These are phyloP conservation scores for Austropuccinia psidii DNA, from an alignment of 1,284 basidiomycete species.

Conservation along the genomic window DNA sequence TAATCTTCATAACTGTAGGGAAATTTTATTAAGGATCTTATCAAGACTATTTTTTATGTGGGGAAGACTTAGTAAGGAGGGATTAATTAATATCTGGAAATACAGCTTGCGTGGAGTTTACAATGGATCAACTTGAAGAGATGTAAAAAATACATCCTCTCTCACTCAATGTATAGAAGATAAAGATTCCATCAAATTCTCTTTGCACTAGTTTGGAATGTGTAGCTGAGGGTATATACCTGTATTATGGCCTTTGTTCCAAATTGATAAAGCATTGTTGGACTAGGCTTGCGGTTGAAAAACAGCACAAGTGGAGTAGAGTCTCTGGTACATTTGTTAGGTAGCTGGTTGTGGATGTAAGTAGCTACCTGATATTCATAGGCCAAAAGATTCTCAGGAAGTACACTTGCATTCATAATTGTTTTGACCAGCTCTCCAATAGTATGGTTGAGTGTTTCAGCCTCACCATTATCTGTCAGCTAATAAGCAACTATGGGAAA, in stretches of 20 bases:
- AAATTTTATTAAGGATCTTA: not conserved
- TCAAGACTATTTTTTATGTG: not conserved
- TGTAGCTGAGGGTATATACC: too few relatives aligned
- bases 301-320: not conserved
- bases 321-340: not conserved
- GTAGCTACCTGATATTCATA: not conserved
- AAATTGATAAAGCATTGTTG: not conserved
- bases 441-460: not conserved
- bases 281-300: not conserved
- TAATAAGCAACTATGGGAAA: not conserved
- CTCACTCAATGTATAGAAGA: too few relatives aligned
- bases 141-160: too few relatives aligned
- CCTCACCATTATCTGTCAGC: conserved; percentile 3
- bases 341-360: not conserved
- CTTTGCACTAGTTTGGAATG: too few relatives aligned
- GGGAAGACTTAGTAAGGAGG: not conserved
- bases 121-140: not conserved
- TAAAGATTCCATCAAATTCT: too few relatives aligned
- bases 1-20: not conserved
- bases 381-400: not conserved
- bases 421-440: not conserved
- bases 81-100: not conserved
- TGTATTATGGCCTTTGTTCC: not conserved
- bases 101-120: not conserved
- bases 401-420: not conserved